Evolutionary conservation across 352 stramenopile species (phyloP).

Genomic region (Saprolegnia diclina): DNA sequence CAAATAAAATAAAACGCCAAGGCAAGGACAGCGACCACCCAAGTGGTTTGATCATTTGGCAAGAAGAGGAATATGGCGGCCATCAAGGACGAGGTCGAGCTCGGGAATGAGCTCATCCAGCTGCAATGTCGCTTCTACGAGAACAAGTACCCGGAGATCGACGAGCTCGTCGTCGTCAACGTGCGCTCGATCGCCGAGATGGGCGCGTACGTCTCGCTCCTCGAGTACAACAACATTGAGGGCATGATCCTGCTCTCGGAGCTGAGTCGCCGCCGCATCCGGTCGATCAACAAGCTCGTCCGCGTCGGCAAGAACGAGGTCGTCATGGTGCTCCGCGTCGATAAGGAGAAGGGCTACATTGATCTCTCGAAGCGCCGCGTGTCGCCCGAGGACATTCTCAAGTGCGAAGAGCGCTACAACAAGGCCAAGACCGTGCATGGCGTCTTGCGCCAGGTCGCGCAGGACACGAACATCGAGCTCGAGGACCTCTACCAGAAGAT

Average conservation of each 20-base stretch:
- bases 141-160: conserved; percentile 94
- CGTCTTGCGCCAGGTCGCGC: conserved; percentile 80
- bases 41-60: not conserved
- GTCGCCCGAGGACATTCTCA: conserved; percentile 97
- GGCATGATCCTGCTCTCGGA: conserved; percentile 99
- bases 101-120: conserved; percentile 60
- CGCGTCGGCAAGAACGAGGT: conserved; percentile 99
- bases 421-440: conserved; percentile 99
- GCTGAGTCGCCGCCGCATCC: conserved; percentile 97
- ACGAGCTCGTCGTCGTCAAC: conserved; percentile 96
- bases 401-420: conserved; percentile 99
- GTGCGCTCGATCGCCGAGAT: conserved; percentile 98
- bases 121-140: conserved; percentile 90
- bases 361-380: conserved; percentile 99
- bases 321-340: conserved; percentile 99
- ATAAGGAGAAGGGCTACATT: conserved; percentile 99
- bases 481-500: conserved; percentile 87
- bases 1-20: too few species aligned
- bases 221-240: conserved; percentile 99
- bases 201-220: conserved; percentile 98
- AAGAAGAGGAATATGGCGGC: not conserved
- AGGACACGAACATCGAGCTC: conserved; percentile 68
- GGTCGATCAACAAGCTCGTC: conserved; percentile 99
- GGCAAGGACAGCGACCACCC: not conserved
- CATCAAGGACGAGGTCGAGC: conserved; percentile 12